Percentiles rank a stretch among this genome's conserved stretches.
These are phyloP conservation scores for Aquilaria agallochum DNA, from an alignment of 441 rosid species.

Conservation along the genomic window DNA sequence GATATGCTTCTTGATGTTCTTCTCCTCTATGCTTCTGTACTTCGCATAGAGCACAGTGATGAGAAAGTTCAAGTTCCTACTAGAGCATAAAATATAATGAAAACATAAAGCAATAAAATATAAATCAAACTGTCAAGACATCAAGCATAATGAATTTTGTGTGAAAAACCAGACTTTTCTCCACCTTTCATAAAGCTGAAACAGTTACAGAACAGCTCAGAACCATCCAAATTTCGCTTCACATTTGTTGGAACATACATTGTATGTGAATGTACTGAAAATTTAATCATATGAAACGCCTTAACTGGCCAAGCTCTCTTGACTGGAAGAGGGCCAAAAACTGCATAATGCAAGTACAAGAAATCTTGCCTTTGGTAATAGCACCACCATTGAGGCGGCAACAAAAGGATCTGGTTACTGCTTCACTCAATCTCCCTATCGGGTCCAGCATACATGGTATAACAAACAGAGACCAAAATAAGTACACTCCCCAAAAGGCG, in stretches of 20 bases:
- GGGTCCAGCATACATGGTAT: constrained; percentile 62
- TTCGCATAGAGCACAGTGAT: too few relatives aligned
- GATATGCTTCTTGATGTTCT: too few relatives aligned
- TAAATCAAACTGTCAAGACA: too few relatives aligned
- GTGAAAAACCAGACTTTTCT: too few relatives aligned
- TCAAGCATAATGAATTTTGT: too few relatives aligned
- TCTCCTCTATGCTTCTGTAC: too few relatives aligned
- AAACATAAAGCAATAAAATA: too few relatives aligned
- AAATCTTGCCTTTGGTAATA: neutral
- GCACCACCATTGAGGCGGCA: neutral
- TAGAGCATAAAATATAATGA: too few relatives aligned
- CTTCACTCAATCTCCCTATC: constrained; percentile 58
- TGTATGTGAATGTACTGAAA: neutral
- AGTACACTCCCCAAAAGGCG: constrained; percentile 69
- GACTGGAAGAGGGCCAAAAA: neutral
- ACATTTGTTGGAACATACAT: neutral
- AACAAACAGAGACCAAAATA: constrained; percentile 54
- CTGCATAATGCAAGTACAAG: neutral
- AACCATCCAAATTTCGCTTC: neutral
- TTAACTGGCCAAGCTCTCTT: neutral
- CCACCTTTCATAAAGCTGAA: neutral
- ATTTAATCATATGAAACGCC: neutral
- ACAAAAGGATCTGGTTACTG: neutral
- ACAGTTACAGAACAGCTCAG: neutral
- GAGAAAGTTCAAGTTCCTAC: too few relatives aligned